Evolutionary conservation across 192 early-diverging fungal species (phyloP).

Genomic region (Endogone sp.): DNA sequence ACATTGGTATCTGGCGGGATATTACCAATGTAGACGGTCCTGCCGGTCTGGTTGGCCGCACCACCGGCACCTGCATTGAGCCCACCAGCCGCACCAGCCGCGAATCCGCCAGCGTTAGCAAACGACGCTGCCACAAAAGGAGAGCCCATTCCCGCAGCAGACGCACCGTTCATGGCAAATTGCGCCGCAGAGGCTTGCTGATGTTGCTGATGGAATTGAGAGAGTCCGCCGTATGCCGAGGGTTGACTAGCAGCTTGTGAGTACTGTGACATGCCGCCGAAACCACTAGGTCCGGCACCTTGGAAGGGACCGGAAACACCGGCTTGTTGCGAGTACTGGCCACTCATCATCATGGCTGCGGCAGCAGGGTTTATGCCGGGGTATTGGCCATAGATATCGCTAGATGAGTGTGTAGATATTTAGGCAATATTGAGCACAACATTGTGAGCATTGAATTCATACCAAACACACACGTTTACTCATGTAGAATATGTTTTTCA

Average conservation of each 20-base stretch:
- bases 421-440: too few species aligned
- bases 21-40: constrained; percentile 84
- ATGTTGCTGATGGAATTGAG: neutral
- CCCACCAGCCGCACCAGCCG: neutral
- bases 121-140: neutral
- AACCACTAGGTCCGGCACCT: neutral
- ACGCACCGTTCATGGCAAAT: neutral
- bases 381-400: constrained; percentile 2
- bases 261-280: neutral
- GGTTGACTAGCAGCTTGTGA: neutral
- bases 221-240: neutral
- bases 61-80: constrained; percentile 1
- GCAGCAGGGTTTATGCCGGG: constrained; percentile 26
- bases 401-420: neutral
- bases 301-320: neutral
- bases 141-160: neutral
- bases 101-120: neutral
- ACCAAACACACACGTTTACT: too few species aligned
- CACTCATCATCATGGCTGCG: constrained; percentile 5
- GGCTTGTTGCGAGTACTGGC: neutral
- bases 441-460: too few species aligned
- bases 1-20: constrained; percentile 53
- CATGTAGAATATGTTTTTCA: too few species aligned
- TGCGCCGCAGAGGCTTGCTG: neutral
- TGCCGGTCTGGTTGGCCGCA: constrained; percentile 37